These are phyloP conservation scores for Collariella sp. DNA, from an alignment of 495 filamentous ascomycete species.

Conservation along the genomic window DNA sequence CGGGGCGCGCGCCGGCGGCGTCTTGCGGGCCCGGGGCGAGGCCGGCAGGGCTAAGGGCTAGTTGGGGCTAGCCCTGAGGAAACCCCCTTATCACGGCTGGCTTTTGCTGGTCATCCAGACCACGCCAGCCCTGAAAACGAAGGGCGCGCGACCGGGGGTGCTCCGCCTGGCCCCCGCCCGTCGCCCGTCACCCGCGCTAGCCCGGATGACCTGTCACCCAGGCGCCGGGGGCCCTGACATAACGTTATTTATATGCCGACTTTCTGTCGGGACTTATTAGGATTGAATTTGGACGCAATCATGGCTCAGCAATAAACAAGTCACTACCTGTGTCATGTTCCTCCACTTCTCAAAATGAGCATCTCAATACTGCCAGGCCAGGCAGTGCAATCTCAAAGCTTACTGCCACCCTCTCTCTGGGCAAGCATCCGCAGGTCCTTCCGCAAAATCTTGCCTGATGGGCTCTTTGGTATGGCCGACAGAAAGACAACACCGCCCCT, in stretches of 20 bases:
- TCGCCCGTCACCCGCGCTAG: neutral
- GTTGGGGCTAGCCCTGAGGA: neutral
- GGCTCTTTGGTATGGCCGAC: conserved; percentile 71
- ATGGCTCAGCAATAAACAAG: no score
- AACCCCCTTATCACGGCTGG: neutral
- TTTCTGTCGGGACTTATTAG: no score
- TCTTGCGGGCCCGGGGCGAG: neutral
- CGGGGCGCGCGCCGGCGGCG: neutral
- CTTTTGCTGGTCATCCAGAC: neutral
- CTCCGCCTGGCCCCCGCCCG: neutral
- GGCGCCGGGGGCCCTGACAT: neutral
- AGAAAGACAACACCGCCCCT: conserved; percentile 71
- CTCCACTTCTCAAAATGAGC: neutral
- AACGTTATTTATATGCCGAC: no score
- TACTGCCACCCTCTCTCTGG: conserved; percentile 15
- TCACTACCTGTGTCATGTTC: no score
- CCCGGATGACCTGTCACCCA: neutral
- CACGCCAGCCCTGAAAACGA: neutral
- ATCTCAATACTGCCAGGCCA: neutral
- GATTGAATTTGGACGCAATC: no score
- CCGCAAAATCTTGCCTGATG: conserved; percentile 74
- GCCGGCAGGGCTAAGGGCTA: neutral
- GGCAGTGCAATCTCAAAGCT: conserved; percentile 6
- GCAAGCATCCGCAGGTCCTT: conserved; percentile 40
- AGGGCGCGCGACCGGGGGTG: neutral